phyloP scores from a whole-genome alignment of 768 basidiomycete genomes.

The Leccinum pellstonianum region DNA sequence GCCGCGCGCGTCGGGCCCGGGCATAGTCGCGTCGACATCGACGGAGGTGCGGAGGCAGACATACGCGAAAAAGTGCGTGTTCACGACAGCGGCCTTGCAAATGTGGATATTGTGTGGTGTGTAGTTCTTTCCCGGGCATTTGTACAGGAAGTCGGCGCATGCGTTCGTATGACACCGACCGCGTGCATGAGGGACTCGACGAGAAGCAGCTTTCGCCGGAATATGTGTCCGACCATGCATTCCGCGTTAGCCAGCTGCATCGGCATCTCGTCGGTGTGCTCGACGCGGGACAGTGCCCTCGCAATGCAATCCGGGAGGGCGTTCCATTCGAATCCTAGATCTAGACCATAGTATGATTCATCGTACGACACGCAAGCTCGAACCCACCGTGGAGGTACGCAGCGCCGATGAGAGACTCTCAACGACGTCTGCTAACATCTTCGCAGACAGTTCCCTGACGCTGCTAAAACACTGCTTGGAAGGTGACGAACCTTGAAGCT shows the following conservation, averaged over 20 bases:
- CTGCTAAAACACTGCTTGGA: too few relatives aligned
- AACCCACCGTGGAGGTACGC: constrained; percentile 69
- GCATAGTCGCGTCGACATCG: constrained; percentile 49
- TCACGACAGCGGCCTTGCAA: constrained; percentile 68
- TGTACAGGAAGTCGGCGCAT: constrained; percentile 63
- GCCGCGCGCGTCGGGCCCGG: constrained; percentile 35
- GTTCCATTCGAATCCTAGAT: constrained; percentile 52
- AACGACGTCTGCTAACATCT: constrained; percentile 81
- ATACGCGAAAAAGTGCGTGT: constrained; percentile 69
- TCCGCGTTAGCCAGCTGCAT: constrained; percentile 56
- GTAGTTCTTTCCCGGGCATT: constrained; percentile 53
- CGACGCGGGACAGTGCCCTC: constrained; percentile 32
- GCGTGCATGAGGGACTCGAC: constrained; percentile 75
- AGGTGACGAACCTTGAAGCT: too few relatives aligned
- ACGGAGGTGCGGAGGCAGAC: constrained; percentile 53
- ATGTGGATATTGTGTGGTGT: constrained; percentile 66
- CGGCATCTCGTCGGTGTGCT: constrained; percentile 40
- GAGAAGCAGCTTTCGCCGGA: constrained; percentile 57
- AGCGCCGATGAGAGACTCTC: constrained; percentile 87
- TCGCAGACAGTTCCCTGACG: constrained; percentile 56
- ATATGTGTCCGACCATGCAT: constrained; percentile 65
- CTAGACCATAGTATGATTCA: constrained; percentile 51
- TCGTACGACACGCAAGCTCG: constrained; percentile 54
- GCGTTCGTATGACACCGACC: constrained; percentile 49
- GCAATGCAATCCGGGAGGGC: constrained; percentile 47